Evolutionary conservation across 805 yeast species (phyloP).

Genomic region (Kodamaea restingae): DNA sequence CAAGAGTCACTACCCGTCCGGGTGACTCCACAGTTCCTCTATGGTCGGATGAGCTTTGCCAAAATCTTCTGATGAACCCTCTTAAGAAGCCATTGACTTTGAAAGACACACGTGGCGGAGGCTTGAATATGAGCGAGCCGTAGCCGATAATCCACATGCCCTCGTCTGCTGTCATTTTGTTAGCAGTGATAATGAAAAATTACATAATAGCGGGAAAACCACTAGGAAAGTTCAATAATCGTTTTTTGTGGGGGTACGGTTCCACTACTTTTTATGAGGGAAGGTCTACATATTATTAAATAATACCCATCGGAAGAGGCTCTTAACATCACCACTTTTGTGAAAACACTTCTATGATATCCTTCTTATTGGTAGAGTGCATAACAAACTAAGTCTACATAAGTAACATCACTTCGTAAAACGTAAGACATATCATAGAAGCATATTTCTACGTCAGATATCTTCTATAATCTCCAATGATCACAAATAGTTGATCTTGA

Average conservation of each 20-base stretch:
- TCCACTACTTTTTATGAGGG: too few species aligned
- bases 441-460: too few species aligned
- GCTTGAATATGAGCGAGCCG: constrained; percentile 85
- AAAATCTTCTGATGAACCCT: constrained; percentile 79
- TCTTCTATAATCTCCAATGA: neutral
- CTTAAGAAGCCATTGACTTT: constrained; percentile 67
- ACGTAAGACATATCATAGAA: too few species aligned
- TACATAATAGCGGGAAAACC: neutral
- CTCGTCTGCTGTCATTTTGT: constrained; percentile 10
- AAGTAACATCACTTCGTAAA: too few species aligned
- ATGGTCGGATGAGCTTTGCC: constrained; percentile 91
- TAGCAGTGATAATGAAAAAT: neutral
- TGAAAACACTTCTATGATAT: too few species aligned
- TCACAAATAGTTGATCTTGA: constrained; percentile 38
- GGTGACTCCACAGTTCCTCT: constrained; percentile 84
- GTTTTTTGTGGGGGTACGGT: too few species aligned
- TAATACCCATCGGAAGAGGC: too few species aligned
- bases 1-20: constrained; percentile 83
- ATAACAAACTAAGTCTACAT: too few species aligned
- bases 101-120: constrained; percentile 68
- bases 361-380: too few species aligned
- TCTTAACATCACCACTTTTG: too few species aligned
- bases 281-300: too few species aligned
- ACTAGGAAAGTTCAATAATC: neutral
- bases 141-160: constrained; percentile 85